A percentile compares a stretch with the other conserved stretches of the same genome.
Evolutionary conservation across 2,329 filamentous ascomycete species (phyloP).

Genomic region (Aspergillus pseudotamarii): DNA sequence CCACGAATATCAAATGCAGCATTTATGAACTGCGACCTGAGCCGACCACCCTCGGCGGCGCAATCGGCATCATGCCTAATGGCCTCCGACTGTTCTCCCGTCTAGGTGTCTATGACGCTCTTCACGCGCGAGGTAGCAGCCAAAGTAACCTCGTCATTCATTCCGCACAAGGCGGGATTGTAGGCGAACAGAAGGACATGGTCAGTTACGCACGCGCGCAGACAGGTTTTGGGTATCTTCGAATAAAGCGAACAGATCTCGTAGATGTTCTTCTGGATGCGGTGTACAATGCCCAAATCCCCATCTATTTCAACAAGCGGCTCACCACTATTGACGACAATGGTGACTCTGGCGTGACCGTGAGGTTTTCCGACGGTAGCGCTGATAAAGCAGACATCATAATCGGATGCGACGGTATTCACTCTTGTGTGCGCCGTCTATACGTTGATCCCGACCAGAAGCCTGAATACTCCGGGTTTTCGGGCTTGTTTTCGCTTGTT

Average conservation of each 20-base stretch:
- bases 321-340: neutral
- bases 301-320: neutral
- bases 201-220: neutral
- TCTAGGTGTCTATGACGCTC: conserved; percentile 23
- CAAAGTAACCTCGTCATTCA: neutral
- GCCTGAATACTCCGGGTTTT: neutral
- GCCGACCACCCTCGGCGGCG: conserved; percentile 35
- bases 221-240: neutral
- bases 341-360: neutral
- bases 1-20: conserved; percentile 18
- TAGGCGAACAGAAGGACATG: neutral
- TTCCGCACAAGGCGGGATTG: neutral
- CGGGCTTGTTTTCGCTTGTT: neutral
- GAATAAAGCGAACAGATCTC: neutral
- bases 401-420: neutral
- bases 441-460: neutral
- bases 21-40: conserved; percentile 34
- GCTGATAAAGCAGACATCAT: neutral
- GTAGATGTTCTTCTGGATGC: neutral
- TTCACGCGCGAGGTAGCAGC: neutral
- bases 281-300: neutral
- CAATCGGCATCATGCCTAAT: conserved; percentile 33
- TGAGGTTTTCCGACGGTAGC: neutral
- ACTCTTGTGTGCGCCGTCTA: neutral
- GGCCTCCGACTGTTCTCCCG: conserved; percentile 31